These are phyloP conservation scores for Neurospora cerealis DNA, from an alignment of 495 filamentous ascomycete genomes.

Conservation along the genomic window DNA sequence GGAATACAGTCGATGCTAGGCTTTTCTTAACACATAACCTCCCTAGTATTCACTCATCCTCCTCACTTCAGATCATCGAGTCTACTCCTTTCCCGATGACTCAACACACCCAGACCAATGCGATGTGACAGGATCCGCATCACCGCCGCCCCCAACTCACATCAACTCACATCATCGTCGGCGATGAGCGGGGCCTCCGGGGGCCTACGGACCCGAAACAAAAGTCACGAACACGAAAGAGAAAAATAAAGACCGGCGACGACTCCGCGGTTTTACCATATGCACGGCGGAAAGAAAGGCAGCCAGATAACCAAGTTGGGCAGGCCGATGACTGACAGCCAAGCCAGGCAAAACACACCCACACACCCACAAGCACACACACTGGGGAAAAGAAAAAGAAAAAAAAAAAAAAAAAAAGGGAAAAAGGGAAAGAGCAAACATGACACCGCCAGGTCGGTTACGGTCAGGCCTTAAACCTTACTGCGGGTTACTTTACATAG, in stretches of 20 bases:
- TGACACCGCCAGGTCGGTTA: background rate
- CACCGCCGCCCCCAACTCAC: background rate
- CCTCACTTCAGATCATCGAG: background rate
- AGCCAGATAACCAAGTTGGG: background rate
- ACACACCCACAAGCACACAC: background rate
- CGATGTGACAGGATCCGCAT: background rate
- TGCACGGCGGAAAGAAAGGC: background rate
- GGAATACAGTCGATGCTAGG: background rate
- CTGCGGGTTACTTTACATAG: background rate
- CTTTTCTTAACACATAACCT: background rate
- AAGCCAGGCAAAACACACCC: background rate
- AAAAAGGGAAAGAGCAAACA: background rate
- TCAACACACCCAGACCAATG: no score
- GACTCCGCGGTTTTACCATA: background rate
- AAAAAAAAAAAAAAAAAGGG: no score
- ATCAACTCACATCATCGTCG: background rate
- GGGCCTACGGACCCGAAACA: background rate
- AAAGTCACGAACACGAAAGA: background rate
- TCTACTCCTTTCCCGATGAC: background rate
- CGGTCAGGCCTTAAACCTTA: background rate
- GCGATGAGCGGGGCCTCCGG: background rate
- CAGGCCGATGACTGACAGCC: background rate
- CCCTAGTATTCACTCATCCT: background rate
- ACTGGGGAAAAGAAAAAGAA: no score
- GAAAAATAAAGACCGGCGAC: background rate